These are phyloP conservation scores for Musa itinerans DNA, from an alignment of 176 grass and related monocot genomes.

Conservation along the genomic window DNA sequence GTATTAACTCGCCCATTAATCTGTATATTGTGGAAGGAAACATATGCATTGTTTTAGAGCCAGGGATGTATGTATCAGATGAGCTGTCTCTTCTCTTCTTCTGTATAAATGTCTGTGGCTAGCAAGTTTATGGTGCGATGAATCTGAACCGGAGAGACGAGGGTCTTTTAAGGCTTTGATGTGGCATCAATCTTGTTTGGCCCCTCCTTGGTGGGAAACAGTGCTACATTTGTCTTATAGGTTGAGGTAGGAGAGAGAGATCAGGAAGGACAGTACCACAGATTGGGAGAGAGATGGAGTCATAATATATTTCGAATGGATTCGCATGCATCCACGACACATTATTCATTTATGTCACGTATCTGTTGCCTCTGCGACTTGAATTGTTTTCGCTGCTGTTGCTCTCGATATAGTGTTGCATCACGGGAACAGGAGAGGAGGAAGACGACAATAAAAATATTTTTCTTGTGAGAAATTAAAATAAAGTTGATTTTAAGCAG, in stretches of 20 bases:
- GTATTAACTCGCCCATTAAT: constrained; percentile 26
- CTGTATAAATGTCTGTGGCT: not conserved
- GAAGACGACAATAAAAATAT: no score
- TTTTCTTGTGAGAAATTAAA: no score
- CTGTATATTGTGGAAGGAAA: not conserved
- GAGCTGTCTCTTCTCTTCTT: not conserved
- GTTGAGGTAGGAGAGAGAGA: constrained; percentile 7
- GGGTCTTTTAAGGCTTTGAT: constrained; percentile 1
- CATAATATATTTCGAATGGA: constrained; percentile 1
- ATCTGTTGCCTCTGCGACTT: constrained; percentile 36
- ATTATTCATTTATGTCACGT: constrained; percentile 30
- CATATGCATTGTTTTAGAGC: not conserved
- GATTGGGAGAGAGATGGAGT: constrained; percentile 5
- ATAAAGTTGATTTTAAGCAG: no score
- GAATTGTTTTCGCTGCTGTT: not conserved
- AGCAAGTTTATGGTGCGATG: constrained; percentile 4
- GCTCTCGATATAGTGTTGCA: no score
- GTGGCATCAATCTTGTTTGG: constrained; percentile 8
- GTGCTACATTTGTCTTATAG: constrained; percentile 30
- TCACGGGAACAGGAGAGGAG: no score
- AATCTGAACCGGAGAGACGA: no score
- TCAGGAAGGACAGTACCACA: not conserved
- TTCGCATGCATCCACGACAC: constrained; percentile 4
- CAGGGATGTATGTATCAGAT: no score
- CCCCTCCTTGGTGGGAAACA: constrained; percentile 23